phyloP scores from a whole-genome alignment of 78 protist genomes.

The Dictyostelium firmibasis region DNA sequence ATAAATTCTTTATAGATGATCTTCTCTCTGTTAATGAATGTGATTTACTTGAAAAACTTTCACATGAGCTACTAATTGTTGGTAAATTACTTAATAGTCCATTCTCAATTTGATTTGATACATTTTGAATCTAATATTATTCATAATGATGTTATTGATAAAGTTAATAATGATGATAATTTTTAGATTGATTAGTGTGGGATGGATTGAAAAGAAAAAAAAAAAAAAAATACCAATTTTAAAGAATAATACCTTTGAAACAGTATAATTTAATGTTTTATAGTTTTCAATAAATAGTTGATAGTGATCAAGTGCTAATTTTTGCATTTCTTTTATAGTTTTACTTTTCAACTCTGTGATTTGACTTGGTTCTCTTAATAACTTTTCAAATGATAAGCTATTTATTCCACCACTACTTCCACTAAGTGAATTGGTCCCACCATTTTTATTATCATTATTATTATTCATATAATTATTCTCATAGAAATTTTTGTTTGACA shows the following conservation, averaged over 20 bases:
- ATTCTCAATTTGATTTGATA: constrained; percentile 26
- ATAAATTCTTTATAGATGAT: constrained; percentile 27
- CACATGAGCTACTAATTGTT: constrained; percentile 33
- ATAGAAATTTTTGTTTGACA: no score
- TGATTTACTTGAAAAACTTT: constrained; percentile 38
- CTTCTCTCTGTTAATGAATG: constrained; percentile 17
- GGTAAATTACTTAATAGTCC: constrained; percentile 32
- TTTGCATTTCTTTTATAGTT: constrained; percentile 29
- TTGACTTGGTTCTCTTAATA: constrained; percentile 32
- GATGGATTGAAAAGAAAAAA: neutral
- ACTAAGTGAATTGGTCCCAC: neutral
- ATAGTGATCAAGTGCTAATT: constrained; percentile 40
- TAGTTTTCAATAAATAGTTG: constrained; percentile 55
- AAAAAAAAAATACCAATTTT: neutral
- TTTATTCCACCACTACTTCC: neutral
- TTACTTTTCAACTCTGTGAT: neutral
- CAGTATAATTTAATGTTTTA: constrained; percentile 38
- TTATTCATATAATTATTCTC: neutral
- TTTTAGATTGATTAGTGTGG: neutral
- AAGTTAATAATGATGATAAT: neutral
- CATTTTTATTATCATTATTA: neutral
- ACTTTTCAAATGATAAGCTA: constrained; percentile 7
- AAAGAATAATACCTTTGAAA: neutral
- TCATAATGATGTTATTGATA: neutral
- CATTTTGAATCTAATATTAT: constrained; percentile 36